A percentile compares a stretch with the other conserved stretches of the same genome.
Conservation (phyloP, 2,329 filamentous ascomycete species). For the Colletotrichum liriopes region DNA sequence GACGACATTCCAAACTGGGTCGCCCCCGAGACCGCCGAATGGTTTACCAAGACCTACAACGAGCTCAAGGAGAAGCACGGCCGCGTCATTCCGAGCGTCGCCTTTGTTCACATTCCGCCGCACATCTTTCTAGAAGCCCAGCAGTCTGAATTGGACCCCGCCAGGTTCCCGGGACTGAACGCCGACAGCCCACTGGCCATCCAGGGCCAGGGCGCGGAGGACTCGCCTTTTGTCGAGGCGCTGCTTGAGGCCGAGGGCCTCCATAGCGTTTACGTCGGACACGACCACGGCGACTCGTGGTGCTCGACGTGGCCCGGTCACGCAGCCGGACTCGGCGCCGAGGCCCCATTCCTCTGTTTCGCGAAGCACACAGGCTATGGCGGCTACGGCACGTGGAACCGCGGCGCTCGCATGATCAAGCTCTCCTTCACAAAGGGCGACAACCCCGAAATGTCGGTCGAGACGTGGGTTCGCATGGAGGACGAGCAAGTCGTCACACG, state of each 20-base stretch:
- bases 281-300: constrained; percentile 70
- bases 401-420: constrained; percentile 64
- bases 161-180: constrained; percentile 54
- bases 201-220: constrained; percentile 56
- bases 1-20: constrained; percentile 60
- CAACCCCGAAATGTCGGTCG: constrained; percentile 57
- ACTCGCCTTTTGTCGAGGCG: constrained; percentile 67
- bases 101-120: constrained; percentile 45
- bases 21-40: constrained; percentile 58
- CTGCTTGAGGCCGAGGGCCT: constrained; percentile 63
- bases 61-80: constrained; percentile 41
- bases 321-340: constrained; percentile 48
- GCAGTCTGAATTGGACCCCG: constrained; percentile 47
- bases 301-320: constrained; percentile 52
- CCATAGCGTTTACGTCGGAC: constrained; percentile 67
- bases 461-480: constrained; percentile 76
- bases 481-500: constrained; percentile 65
- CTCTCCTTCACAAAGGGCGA: constrained; percentile 50
- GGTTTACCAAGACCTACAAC: constrained; percentile 58
- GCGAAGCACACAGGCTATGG: constrained; percentile 80
- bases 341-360: constrained; percentile 64
- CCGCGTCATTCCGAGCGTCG: constrained; percentile 44
- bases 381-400: constrained; percentile 76
- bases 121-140: constrained; percentile 43
- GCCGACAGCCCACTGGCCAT: constrained; percentile 47